Conservation (phyloP, 805 yeast species). For the Millerago galiae region DNA sequence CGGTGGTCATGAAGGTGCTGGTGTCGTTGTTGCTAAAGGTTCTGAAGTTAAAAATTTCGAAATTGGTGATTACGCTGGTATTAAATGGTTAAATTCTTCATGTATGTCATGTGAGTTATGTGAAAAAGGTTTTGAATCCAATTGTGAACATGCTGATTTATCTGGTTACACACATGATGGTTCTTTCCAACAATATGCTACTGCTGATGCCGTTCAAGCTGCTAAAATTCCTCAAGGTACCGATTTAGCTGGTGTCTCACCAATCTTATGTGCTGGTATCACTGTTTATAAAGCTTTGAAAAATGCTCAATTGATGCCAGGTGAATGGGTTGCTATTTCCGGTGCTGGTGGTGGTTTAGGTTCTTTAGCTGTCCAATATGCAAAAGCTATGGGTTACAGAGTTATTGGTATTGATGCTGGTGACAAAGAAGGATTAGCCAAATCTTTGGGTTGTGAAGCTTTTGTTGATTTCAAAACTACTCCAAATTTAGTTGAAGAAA, state of each 20-base stretch:
- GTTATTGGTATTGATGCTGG: slow-evolving; percentile 14
- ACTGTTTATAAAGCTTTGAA: slow-evolving; percentile 87
- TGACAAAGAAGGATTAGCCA: slow-evolving; percentile 13
- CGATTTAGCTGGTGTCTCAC: slow-evolving; percentile 70
- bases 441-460: slow-evolving; percentile 53
- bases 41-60: slow-evolving; percentile 48
- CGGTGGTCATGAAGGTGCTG: slow-evolving; percentile 69
- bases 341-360: slow-evolving; percentile 17
- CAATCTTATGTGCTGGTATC: slow-evolving; percentile 85
- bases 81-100: slow-evolving; percentile 61
- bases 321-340: slow-evolving; percentile 37
- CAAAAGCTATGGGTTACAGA: slow-evolving; percentile 15
- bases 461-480: slow-evolving; percentile 52
- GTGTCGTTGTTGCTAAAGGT: slow-evolving; percentile 55
- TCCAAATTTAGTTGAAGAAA: slow-evolving; percentile 46
- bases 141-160: slow-evolving; percentile 62
- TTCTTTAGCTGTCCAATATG: slow-evolving; percentile 13
- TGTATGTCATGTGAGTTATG: slow-evolving; percentile 56
- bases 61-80: slow-evolving; percentile 56
- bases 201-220: slow-evolving; percentile 84
- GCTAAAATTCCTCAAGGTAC: slow-evolving; percentile 68
- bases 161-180: slow-evolving; percentile 89
- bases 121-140: slow-evolving; percentile 45
- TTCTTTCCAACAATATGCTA: slow-evolving; percentile 83
- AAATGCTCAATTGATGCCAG: slow-evolving; percentile 61